A percentile compares a stretch with the other conserved stretches of the same genome.
These are phyloP conservation scores for Starmerella ratchasimensis DNA, from an alignment of 805 yeast species.

Conservation along the genomic window DNA sequence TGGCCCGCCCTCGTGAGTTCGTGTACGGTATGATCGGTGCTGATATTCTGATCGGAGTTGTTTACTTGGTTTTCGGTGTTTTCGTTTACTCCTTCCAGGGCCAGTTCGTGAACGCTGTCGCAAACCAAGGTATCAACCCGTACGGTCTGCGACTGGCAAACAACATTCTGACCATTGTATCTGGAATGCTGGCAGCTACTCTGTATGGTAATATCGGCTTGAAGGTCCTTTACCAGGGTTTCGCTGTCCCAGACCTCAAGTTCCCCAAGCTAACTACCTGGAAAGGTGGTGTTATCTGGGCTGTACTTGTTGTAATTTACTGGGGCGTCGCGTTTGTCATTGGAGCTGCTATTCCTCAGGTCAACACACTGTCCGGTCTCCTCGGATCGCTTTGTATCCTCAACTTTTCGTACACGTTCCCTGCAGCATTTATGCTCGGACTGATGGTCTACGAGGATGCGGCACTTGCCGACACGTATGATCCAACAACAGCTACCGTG, in stretches of 20 bases:
- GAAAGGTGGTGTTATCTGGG: conserved; percentile 30
- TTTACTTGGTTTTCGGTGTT: conserved; percentile 33
- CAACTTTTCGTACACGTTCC: conserved; percentile 36
- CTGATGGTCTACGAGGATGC: conserved; percentile 15
- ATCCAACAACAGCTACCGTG: conserved; percentile 12
- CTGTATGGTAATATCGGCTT: conserved; percentile 36
- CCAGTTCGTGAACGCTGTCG: conserved; percentile 28
- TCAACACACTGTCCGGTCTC: conserved; percentile 29
- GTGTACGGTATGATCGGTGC: conserved; percentile 36
- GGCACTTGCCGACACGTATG: conserved; percentile 7
- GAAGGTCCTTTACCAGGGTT: conserved; percentile 33
- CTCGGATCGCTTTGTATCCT: conserved; percentile 35
- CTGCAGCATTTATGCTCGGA: conserved; percentile 21
- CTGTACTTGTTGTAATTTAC: conserved; percentile 28
- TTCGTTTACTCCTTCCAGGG: conserved; percentile 35
- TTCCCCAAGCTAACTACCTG: conserved; percentile 27
- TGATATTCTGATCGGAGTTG: conserved; percentile 30
- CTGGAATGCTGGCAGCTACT: conserved; percentile 34
- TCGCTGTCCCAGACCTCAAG: conserved; percentile 26
- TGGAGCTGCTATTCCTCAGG: conserved; percentile 35
- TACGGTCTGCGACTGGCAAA: conserved; percentile 27
- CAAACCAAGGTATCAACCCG: conserved; percentile 32
- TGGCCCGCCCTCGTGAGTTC: conserved; percentile 37
- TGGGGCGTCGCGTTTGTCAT: conserved; percentile 34
- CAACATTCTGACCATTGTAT: conserved; percentile 29